These are phyloP conservation scores for Immersiella caudata DNA, from an alignment of 495 filamentous ascomycete species.

Conservation along the genomic window DNA sequence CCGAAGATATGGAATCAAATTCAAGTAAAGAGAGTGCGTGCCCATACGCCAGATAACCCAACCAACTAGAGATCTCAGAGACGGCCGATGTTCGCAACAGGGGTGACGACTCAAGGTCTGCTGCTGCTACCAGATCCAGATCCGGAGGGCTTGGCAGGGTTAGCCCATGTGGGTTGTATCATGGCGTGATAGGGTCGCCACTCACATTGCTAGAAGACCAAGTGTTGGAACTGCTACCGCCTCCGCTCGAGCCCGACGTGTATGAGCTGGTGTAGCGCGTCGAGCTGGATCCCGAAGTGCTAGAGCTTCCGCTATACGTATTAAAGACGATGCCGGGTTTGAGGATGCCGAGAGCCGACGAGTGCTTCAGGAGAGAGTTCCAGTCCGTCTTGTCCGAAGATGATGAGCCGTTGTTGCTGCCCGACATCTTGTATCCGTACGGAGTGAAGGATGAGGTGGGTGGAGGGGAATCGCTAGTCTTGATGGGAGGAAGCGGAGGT, in stretches of 20 bases:
- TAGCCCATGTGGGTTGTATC: background rate
- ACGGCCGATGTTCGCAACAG: background rate
- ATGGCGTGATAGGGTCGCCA: background rate
- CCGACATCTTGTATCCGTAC: constrained; percentile 15
- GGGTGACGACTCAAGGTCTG: background rate
- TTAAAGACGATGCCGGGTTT: constrained; percentile 31
- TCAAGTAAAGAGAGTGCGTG: background rate
- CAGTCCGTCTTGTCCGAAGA: constrained; percentile 23
- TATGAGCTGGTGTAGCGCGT: constrained; percentile 14
- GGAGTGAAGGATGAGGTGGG: background rate
- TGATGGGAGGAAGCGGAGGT: constrained; percentile 11
- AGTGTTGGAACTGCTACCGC: constrained; percentile 9
- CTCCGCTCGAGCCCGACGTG: background rate
- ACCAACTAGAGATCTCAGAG: background rate
- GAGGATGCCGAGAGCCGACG: constrained; percentile 30
- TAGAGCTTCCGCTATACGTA: constrained; percentile 2
- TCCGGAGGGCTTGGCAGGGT: background rate
- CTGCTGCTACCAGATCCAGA: constrained; percentile 4
- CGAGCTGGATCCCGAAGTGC: background rate
- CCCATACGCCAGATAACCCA: background rate
- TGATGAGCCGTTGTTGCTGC: constrained; percentile 11
- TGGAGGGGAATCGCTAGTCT: constrained; percentile 16
- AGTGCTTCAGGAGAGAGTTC: constrained; percentile 32
- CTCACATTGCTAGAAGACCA: constrained; percentile 18
- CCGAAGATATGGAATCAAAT: background rate